These are phyloP conservation scores for Pleurozium schreberi DNA, from an alignment of 225 moss, liverwort and hornwort species.

Conservation along the genomic window DNA sequence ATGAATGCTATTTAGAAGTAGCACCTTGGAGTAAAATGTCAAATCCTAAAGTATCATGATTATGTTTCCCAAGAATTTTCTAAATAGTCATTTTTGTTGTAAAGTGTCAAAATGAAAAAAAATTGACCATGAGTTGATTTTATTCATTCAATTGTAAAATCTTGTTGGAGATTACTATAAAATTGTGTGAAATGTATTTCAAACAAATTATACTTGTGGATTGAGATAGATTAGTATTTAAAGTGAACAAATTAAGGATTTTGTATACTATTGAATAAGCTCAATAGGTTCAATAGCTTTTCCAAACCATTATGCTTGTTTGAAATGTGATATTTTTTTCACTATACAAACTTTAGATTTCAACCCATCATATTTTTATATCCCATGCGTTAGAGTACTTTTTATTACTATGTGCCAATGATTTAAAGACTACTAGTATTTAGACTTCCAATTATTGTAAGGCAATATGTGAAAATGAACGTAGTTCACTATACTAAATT, in stretches of 20 bases:
- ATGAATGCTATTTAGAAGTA: neutral
- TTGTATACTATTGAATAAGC: no score
- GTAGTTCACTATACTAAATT: neutral
- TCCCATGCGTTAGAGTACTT: neutral
- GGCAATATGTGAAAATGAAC: neutral
- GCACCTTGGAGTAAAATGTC: neutral
- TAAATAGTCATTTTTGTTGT: neutral
- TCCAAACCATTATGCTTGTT: no score
- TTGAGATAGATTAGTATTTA: neutral
- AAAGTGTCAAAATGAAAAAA: neutral
- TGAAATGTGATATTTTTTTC: no score
- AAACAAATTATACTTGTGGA: accelerated
- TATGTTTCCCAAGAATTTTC: neutral
- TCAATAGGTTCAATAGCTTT: no score
- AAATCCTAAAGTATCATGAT: neutral
- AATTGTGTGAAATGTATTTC: neutral
- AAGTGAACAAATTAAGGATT: neutral
- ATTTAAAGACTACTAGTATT: neutral
- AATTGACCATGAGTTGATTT: neutral
- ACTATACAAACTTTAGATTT: neutral
- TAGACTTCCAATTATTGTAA: neutral
- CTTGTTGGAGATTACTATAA: no score
- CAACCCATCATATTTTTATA: neutral
- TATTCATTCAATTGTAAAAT: neutral
- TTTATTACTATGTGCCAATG: neutral